A percentile compares a stretch with the other conserved stretches of the same genome.
Evolutionary conservation across 192 early-diverging fungal species (phyloP).

Genomic region (Dimargaris xerosporica): DNA sequence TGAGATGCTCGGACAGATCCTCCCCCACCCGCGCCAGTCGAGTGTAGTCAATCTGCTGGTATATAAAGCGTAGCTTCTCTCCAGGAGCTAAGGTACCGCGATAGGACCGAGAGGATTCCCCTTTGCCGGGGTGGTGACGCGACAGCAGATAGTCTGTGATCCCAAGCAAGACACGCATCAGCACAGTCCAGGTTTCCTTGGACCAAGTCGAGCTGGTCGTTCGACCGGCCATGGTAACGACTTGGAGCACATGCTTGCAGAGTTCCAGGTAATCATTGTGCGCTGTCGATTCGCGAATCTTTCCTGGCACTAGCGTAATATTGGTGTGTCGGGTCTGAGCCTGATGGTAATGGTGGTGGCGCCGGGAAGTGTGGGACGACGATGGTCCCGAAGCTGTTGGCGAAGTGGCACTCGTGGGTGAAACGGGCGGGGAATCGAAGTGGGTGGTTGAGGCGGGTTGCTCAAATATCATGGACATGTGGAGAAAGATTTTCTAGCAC

Average conservation of each 20-base stretch:
- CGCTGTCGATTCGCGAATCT: conserved; percentile 17
- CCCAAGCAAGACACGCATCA: conserved; percentile 68
- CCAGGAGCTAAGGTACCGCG: no score
- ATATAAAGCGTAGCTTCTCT: no score
- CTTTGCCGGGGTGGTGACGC: background rate
- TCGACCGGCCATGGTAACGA: conserved; percentile 43
- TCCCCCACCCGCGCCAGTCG: conserved; percentile 45
- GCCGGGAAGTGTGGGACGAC: background rate
- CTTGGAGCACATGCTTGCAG: conserved; percentile 51
- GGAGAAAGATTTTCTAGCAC: conserved; percentile 11
- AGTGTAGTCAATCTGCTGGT: background rate
- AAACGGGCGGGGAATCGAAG: background rate
- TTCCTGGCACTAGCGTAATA: conserved; percentile 7
- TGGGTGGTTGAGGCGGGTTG: conserved; percentile 8
- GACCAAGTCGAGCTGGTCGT: conserved; percentile 41
- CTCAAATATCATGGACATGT: conserved; percentile 10
- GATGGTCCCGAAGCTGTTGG: no score
- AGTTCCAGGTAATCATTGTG: conserved; percentile 49
- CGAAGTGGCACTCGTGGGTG: no score
- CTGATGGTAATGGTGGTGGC: background rate
- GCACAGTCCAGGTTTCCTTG: conserved; percentile 61
- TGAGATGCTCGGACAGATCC: conserved; percentile 54
- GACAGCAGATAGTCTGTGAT: conserved; percentile 54
- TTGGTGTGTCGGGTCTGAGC: background rate
- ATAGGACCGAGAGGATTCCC: no score